Base-by-base conservation (phyloP, 192 early-diverging fungal genomes). In the Coemansia sp. region DNA sequence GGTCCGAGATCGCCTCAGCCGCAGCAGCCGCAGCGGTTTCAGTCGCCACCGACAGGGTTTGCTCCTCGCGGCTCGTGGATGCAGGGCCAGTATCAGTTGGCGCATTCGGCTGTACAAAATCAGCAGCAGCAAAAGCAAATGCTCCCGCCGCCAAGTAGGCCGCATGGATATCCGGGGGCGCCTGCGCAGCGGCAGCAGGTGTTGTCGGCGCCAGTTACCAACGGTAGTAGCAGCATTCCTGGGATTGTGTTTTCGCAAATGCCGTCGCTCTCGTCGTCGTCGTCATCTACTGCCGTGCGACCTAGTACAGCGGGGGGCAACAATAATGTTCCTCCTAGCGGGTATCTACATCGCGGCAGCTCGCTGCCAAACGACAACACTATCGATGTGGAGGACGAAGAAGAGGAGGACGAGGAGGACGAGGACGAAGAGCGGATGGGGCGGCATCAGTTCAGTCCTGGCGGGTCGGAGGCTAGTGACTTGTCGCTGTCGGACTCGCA, bases 241-340 rank as follows among this genome's bases (percentile, higher is more conserved):
- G 75, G 67, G 1, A 35, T 66, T 7, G 70, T 81, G 42, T 81
- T 81, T 39, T 62, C 79, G 50, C 79, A 76, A 40, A 81, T 81
- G 71, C 79, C 79, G 17, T 67, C 73, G 17, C 46, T 80, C 23
- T 46, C 53, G 10, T 38, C 63, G 3, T 28, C 72, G 46, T 38
- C 63, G 7, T 23, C 17, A 17, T 2, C 33, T 50, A 21, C 49
- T 10, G 13, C 63, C 40, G 47, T 14, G 14, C 49, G 49, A 10
- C 52, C 23, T 30, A 30, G 26, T 6, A 32, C 55, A 7, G 14
- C 30, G 3, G 26, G n/a, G 3, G 26, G n/a, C 11, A 47, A 46
- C 28, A n/a, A 32, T 32, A 58, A 17, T 17, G 28, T 33, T 13
- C 30, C 55, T 16, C 16, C 30, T 9, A 16, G 26, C 26, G 52